Evolutionary conservation across 2,329 filamentous ascomycete genomes (phyloP).

Genomic region (Sordariomycetes sp.): DNA sequence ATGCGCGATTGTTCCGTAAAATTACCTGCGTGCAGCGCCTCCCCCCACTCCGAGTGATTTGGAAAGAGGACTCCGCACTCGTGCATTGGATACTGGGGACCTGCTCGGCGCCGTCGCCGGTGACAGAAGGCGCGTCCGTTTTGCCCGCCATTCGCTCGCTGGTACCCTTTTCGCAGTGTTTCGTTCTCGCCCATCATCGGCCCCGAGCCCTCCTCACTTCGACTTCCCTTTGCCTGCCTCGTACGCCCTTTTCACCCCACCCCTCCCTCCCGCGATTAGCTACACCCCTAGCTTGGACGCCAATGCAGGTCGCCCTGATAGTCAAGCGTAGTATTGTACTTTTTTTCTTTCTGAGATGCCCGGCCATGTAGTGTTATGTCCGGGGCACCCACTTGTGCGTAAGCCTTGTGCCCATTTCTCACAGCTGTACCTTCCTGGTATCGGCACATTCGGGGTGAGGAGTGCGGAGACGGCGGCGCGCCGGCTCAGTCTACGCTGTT

Average conservation of each 20-base stretch:
- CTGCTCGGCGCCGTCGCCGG: not conserved
- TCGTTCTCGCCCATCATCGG: not conserved
- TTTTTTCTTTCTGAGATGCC: not conserved
- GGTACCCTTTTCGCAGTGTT: not conserved
- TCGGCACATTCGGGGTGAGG: not conserved
- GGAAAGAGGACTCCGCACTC: not conserved
- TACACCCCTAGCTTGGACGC: not conserved
- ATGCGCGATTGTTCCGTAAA: not conserved
- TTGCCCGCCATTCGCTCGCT: not conserved
- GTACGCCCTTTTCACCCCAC: not conserved
- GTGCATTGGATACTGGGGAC: not conserved
- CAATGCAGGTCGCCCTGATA: not conserved
- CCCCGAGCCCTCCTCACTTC: not conserved
- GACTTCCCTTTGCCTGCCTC: not conserved
- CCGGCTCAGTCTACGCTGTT: not conserved
- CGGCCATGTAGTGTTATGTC: not conserved
- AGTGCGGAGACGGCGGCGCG: constrained; percentile 1
- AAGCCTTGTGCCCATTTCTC: not conserved
- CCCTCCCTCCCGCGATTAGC: not conserved
- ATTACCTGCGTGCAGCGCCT: not conserved
- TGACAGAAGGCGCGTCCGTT: constrained; percentile 3
- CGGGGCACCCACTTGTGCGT: not conserved
- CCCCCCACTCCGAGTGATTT: not conserved
- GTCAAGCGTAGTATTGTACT: not conserved
- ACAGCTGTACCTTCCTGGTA: not conserved